These are phyloP conservation scores for Xylariomycetidae sp. DNA, from an alignment of 2,329 filamentous ascomycete genomes.

Conservation along the genomic window DNA sequence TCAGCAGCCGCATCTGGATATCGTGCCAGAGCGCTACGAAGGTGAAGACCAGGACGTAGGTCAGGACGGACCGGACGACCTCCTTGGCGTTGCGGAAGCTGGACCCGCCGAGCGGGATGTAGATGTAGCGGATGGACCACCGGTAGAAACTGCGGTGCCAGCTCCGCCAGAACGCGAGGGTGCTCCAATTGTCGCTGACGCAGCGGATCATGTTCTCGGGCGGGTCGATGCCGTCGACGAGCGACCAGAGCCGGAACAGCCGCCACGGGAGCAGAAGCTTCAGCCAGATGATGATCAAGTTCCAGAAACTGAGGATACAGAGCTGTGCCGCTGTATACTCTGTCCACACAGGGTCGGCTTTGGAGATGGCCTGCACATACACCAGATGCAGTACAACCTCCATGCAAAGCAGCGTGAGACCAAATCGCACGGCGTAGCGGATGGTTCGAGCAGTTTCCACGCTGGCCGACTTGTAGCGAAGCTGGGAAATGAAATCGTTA, in stretches of 20 bases:
- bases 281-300: constrained; percentile 95
- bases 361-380: constrained; percentile 89
- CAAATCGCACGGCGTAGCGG: constrained; percentile 79
- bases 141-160: constrained; percentile 97
- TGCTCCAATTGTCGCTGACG: constrained; percentile 90
- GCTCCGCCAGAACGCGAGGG: constrained; percentile 86
- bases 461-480: constrained; percentile 66
- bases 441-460: constrained; percentile 67
- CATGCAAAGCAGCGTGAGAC: constrained; percentile 78
- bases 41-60: constrained; percentile 83
- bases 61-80: constrained; percentile 59
- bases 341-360: constrained; percentile 73
- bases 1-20: constrained; percentile 80
- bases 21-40: constrained; percentile 99
- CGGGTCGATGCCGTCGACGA: constrained; percentile 86
- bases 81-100: constrained; percentile 41
- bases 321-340: constrained; percentile 84
- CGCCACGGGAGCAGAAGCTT: constrained; percentile 96
- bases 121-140: constrained; percentile 92
- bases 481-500: constrained; percentile 94
- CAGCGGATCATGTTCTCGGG: constrained; percentile 98
- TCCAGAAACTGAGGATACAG: constrained; percentile 88
- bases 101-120: constrained; percentile 79
- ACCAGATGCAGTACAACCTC: constrained; percentile 87
- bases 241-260: constrained; percentile 95